Conservation (phyloP, 2,329 filamentous ascomycete species). For the Ophiostoma piceae region DNA sequence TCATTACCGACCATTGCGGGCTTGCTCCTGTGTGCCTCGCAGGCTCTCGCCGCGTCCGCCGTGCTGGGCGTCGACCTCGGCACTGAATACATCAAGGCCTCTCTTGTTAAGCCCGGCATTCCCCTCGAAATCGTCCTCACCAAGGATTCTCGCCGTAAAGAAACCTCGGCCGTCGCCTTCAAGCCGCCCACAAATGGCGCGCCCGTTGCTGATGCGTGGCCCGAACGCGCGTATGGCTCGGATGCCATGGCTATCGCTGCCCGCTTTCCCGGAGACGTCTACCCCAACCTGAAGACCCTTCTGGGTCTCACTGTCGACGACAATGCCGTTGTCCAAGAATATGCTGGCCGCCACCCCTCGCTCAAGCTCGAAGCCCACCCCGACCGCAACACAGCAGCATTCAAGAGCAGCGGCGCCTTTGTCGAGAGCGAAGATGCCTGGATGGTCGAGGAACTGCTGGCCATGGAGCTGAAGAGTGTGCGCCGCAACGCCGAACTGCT, state of each 20-base stretch:
- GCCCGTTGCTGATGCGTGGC: conserved; percentile 61
- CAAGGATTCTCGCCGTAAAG: conserved; percentile 96
- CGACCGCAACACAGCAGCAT: conserved; percentile 64
- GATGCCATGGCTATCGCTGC: conserved; percentile 84
- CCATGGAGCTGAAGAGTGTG: conserved; percentile 93
- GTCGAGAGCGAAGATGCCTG: conserved; percentile 57
- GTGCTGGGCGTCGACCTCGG: conserved; percentile 91
- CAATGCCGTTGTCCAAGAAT: conserved; percentile 60
- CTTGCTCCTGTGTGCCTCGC: conserved; percentile 42
- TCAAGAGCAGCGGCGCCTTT: conserved; percentile 68
- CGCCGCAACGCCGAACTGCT: conserved; percentile 80
- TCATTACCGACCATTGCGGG: conserved; percentile 31
- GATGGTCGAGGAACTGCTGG: conserved; percentile 87
- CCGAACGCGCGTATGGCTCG: conserved; percentile 85
- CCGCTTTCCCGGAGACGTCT: conserved; percentile 88
- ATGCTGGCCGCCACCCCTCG: conserved; percentile 70
- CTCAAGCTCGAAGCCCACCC: conserved; percentile 58
- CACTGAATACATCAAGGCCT: conserved; percentile 94
- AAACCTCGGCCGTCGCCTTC: conserved; percentile 84
- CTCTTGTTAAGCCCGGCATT: conserved; percentile 91
- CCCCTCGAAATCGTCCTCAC: conserved; percentile 96
- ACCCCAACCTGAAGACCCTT: conserved; percentile 85
- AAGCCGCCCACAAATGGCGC: conserved; percentile 68
- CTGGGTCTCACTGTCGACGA: conserved; percentile 65
- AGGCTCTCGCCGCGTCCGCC: conserved; percentile 57